Conservation (phyloP, 768 basidiomycete species). For the Paxillus involutus region DNA sequence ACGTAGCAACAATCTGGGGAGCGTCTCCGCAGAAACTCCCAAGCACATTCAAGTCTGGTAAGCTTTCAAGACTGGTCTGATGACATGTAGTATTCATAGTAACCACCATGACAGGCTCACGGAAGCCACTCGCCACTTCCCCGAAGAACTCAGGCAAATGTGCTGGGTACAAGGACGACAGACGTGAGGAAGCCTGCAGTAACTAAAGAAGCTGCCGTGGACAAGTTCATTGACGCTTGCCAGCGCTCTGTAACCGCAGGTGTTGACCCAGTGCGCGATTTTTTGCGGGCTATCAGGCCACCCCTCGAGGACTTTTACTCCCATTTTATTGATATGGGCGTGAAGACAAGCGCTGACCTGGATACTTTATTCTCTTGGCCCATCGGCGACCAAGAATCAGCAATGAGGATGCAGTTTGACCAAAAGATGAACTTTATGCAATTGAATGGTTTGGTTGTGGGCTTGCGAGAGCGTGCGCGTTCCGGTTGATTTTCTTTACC, state of each 20-base stretch:
- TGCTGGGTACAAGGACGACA: not conserved
- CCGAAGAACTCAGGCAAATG: not conserved
- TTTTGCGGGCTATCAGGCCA: slow-evolving; percentile 4
- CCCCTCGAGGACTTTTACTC: slow-evolving; percentile 1
- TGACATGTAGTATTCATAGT: not conserved
- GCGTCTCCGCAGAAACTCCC: not conserved
- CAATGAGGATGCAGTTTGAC: not conserved
- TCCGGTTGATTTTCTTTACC: not conserved
- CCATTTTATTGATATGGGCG: slow-evolving; percentile 3
- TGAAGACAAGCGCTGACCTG: not conserved
- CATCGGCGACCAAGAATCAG: not conserved
- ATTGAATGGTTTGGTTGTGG: slow-evolving; percentile 2
- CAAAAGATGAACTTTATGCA: slow-evolving; percentile 3
- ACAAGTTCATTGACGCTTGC: not conserved
- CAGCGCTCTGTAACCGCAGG: not conserved
- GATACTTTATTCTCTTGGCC: slow-evolving; percentile 3
- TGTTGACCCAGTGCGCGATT: not conserved
- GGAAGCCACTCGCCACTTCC: not conserved
- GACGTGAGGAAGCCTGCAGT: not conserved
- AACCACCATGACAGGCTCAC: too few species aligned
- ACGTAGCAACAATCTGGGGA: slow-evolving; percentile 10
- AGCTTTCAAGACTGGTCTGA: not conserved
- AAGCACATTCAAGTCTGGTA: not conserved
- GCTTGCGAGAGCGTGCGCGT: not conserved
- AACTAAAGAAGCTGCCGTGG: not conserved